Percentiles rank a stretch among this genome's conserved stretches.
phyloP scores from a whole-genome alignment of 306 rosid genomes.

The Leucaena leucocephala region DNA sequence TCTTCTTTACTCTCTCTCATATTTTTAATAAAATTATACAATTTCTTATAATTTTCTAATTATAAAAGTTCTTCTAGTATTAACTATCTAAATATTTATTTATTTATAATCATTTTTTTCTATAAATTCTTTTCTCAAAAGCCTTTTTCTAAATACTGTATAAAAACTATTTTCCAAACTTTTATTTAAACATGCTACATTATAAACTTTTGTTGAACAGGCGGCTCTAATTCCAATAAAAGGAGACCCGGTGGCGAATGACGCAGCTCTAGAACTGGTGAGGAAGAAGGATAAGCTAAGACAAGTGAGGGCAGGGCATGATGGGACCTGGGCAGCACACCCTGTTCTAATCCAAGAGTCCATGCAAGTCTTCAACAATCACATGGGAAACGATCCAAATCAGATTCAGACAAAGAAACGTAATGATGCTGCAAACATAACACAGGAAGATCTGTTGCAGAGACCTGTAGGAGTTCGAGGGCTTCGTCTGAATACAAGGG shows the following conservation, averaged over 20 bases:
- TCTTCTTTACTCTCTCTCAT: too few relatives aligned
- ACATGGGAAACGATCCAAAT: conserved; percentile 59
- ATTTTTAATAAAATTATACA: too few relatives aligned
- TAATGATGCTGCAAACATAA: conserved; percentile 59
- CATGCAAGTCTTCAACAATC: conserved; percentile 69
- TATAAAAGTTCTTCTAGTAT: too few relatives aligned
- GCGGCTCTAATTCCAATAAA: conserved; percentile 89
- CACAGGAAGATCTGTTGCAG: conserved; percentile 76
- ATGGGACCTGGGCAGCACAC: conserved; percentile 98
- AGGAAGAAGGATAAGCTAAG: conserved; percentile 86
- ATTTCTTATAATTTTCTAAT: too few relatives aligned
- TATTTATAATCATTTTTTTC: too few relatives aligned
- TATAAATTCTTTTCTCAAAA: too few relatives aligned
- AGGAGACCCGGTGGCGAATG: conserved; percentile 76
- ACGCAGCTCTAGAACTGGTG: conserved; percentile 78
- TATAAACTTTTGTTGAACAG: conserved; percentile 46
- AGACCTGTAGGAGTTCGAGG: conserved; percentile 75
- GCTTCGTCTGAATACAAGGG: conserved; percentile 81
- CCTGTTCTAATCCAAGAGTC: conserved; percentile 76
- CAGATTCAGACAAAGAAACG: conserved; percentile 61
- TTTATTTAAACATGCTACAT: too few relatives aligned
- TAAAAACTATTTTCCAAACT: too few relatives aligned
- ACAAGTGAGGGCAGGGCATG: conserved; percentile 89
- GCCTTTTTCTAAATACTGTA: too few relatives aligned
- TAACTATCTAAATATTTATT: too few relatives aligned